Evolutionary conservation across 164 flowering plant genomes (phyloP), one percentile per base, ranked within the genome.

Genomic region (Berberis vulgaris): DNA sequence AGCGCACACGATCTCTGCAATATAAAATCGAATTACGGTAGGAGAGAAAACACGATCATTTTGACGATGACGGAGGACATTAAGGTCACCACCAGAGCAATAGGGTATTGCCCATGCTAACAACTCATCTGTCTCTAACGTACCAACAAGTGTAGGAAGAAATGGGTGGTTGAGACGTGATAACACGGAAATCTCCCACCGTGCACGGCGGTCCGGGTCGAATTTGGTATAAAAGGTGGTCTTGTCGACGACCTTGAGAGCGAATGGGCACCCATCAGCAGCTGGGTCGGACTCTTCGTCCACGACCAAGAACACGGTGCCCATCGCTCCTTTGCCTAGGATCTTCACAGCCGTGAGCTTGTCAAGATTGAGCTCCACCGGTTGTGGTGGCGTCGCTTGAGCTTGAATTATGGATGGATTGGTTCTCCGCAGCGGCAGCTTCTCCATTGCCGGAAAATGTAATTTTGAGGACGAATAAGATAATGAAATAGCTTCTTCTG

Each of bases 41-140:
- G 62, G 59, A 4, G 70, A 67, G 45, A 67, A 67, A 40, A 67
- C 49, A 2, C 65, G 70, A 39, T 67, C 70, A 9, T 56, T 60
- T 53, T 67, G 70, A 41, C 70, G 59, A 45, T 84, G 63, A 6
- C 97, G 97, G 77, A 94, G 95, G 52, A 72, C 86, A 69, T 89
- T 90, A 45, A 94, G 92, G 67, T 90, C 97, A 40, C 95, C 94
- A 52, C 96, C 99, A 26, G 92, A 74, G 72, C 97, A 94, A 72
- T 69, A 89, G 0, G 97, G 96, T 38, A 84, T 73, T 10, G 90
- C 97, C 93, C 93, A 94, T 39, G 83, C 94, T 8, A 89, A 57
- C 66, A 82, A 70, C 1, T 84, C 86, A 1, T 64, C 67, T 8
- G 82, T 76, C 46, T 88, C 95, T 4, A 74, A 43, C 41, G 78